Evolutionary conservation across 768 basidiomycete genomes (phyloP).

Genomic region (Coprinopsis cinerea): DNA sequence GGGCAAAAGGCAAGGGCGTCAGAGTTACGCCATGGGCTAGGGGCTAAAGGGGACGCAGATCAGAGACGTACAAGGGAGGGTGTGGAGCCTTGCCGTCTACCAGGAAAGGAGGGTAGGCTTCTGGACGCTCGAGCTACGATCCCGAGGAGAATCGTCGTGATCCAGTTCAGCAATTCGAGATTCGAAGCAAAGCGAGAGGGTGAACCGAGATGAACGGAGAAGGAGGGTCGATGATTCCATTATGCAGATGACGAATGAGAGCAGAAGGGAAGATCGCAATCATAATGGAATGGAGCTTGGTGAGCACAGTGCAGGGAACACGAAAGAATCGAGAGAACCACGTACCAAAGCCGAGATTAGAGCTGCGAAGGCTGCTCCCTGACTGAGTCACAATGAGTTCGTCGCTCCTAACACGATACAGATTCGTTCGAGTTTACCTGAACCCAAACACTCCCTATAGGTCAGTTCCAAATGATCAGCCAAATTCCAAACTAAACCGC

Average conservation of each 20-base stretch:
- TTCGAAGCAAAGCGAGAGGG: too few species aligned
- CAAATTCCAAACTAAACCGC: too few species aligned
- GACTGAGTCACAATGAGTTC: constrained; percentile 33
- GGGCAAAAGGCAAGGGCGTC: constrained; percentile 9
- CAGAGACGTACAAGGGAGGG: constrained; percentile 58
- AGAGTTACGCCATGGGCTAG: too few species aligned
- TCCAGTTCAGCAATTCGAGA: too few species aligned
- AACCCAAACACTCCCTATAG: constrained; percentile 71
- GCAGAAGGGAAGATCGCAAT: too few species aligned
- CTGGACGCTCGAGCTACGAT: constrained; percentile 29
- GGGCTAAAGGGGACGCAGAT: too few species aligned
- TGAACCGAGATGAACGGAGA: too few species aligned
- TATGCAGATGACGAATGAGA: too few species aligned
- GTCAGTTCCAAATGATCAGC: neutral
- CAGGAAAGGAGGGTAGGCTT: constrained; percentile 48
- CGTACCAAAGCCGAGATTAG: constrained; percentile 59
- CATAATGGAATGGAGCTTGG: too few species aligned
- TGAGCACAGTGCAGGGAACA: neutral
- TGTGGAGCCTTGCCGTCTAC: constrained; percentile 59
- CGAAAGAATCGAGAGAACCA: constrained; percentile 4
- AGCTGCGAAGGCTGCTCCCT: constrained; percentile 70
- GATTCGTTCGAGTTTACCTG: constrained; percentile 36
- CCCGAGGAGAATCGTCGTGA: too few species aligned
- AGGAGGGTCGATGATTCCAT: too few species aligned
- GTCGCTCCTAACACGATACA: neutral